Conservation (phyloP, 768 basidiomycete genomes). For the Hortiboletus campestris region DNA sequence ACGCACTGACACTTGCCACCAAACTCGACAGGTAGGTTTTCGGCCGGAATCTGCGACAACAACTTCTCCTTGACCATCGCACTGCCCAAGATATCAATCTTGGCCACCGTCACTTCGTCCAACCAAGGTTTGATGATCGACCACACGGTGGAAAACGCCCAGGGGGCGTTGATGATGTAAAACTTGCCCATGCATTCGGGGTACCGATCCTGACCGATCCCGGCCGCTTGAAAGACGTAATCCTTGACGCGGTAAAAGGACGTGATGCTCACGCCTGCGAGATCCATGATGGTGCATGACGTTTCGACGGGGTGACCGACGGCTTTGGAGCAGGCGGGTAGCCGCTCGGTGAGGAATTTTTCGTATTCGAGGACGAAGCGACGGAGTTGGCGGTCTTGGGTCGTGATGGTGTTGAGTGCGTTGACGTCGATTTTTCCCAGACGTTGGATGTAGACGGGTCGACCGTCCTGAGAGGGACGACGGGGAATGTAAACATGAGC, state of each 20-base stretch:
- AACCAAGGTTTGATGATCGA: slow-evolving; percentile 87
- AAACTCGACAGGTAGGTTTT: slow-evolving; percentile 83
- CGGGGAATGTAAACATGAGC: background rate
- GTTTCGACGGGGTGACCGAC: slow-evolving; percentile 92
- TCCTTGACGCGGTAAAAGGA: slow-evolving; percentile 92
- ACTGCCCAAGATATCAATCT: slow-evolving; percentile 87
- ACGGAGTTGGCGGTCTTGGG: slow-evolving; percentile 82
- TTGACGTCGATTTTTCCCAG: slow-evolving; percentile 87
- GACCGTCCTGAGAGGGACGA: slow-evolving; percentile 68
- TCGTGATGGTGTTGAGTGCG: slow-evolving; percentile 78
- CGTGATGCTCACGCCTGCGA: slow-evolving; percentile 63
- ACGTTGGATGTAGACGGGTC: slow-evolving; percentile 93
- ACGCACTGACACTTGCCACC: slow-evolving; percentile 79
- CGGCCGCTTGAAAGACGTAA: slow-evolving; percentile 74
- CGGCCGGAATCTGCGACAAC: slow-evolving; percentile 74
- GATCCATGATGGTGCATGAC: slow-evolving; percentile 95
- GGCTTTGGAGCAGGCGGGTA: slow-evolving; percentile 71
- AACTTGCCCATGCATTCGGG: slow-evolving; percentile 97
- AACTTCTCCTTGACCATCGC: slow-evolving; percentile 68
- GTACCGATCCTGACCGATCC: slow-evolving; percentile 88
- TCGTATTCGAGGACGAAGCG: slow-evolving; percentile 94
- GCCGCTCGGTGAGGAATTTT: slow-evolving; percentile 73
- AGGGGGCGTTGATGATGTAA: slow-evolving; percentile 98
- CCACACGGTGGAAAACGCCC: slow-evolving; percentile 90
- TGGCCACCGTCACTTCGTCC: slow-evolving; percentile 91